Percentiles rank a stretch among this genome's conserved stretches.
phyloP scores from a whole-genome alignment of 176 grass and related monocot species.

The Zoysia japonica region DNA sequence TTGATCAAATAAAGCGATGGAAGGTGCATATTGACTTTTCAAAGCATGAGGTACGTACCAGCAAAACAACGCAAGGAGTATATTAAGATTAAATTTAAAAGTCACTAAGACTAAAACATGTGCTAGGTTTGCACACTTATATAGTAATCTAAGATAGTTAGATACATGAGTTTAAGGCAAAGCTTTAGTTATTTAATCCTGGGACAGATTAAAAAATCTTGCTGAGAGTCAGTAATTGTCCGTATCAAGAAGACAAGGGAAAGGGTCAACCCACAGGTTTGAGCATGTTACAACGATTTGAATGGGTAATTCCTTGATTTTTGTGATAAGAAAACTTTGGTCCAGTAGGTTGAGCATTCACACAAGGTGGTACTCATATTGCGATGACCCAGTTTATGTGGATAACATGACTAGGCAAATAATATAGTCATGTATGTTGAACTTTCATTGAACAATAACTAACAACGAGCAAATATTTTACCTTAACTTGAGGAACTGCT shows the following conservation, averaged over 20 bases:
- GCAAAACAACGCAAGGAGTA: neutral
- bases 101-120: neutral
- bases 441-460: slow-evolving; percentile 19
- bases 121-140: neutral
- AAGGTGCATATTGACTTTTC: slow-evolving; percentile 7
- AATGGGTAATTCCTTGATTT: neutral
- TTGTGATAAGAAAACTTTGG: neutral
- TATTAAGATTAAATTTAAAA: neutral
- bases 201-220: neutral
- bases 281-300: neutral
- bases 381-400: neutral
- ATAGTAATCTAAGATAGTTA: neutral
- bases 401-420: neutral
- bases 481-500: neutral
- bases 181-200: neutral
- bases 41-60: slow-evolving; percentile 26
- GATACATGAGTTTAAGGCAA: neutral
- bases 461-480: neutral
- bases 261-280: neutral
- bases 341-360: neutral
- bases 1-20: neutral
- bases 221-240: neutral
- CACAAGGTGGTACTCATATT: neutral
- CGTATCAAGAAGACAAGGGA: neutral
- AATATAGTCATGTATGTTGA: neutral